Evolutionary conservation across 2,329 filamentous ascomycete species (phyloP).

Genomic region (Fusarium sterilihyphosum): DNA sequence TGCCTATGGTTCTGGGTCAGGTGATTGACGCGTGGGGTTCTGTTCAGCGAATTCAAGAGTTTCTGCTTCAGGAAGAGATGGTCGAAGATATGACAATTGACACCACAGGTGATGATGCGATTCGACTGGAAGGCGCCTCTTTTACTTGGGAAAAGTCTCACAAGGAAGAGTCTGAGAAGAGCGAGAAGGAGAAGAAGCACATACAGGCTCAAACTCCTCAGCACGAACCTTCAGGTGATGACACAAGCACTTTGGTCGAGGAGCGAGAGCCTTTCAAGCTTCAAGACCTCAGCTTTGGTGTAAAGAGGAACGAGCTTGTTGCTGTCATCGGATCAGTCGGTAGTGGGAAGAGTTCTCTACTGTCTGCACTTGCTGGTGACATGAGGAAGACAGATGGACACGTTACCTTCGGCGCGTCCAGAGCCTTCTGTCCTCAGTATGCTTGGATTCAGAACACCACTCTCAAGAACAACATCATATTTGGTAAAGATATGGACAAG

Average conservation of each 20-base stretch:
- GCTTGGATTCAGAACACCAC: constrained; percentile 97
- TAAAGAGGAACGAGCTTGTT: constrained; percentile 79
- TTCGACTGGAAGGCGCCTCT: constrained; percentile 76
- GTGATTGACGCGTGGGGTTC: constrained; percentile 91
- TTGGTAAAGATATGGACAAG: constrained; percentile 80
- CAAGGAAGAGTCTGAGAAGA: constrained; percentile 60
- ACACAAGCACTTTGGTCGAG: constrained; percentile 66
- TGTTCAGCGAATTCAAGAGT: constrained; percentile 86
- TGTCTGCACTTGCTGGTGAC: constrained; percentile 90
- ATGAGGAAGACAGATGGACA: constrained; percentile 86
- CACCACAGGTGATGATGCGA: constrained; percentile 70
- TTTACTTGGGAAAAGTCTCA: constrained; percentile 89
- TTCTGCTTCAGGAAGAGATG: constrained; percentile 85
- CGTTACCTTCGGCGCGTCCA: constrained; percentile 78
- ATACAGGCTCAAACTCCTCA: constrained; percentile 37
- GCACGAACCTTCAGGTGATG: constrained; percentile 52
- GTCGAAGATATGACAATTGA: constrained; percentile 72
- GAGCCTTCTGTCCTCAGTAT: constrained; percentile 95
- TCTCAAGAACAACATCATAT: constrained; percentile 88
- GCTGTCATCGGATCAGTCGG: constrained; percentile 92
- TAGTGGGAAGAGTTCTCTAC: constrained; percentile 88
- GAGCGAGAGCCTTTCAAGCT: constrained; percentile 77
- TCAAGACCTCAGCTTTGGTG: constrained; percentile 71
- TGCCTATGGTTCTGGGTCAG: constrained; percentile 89
- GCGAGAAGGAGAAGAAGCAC: constrained; percentile 57